Evolutionary conservation across 116 monocot genomes (phyloP), one percentile per base, ranked within the genome.

Genomic region (Thalassia testudinum): DNA sequence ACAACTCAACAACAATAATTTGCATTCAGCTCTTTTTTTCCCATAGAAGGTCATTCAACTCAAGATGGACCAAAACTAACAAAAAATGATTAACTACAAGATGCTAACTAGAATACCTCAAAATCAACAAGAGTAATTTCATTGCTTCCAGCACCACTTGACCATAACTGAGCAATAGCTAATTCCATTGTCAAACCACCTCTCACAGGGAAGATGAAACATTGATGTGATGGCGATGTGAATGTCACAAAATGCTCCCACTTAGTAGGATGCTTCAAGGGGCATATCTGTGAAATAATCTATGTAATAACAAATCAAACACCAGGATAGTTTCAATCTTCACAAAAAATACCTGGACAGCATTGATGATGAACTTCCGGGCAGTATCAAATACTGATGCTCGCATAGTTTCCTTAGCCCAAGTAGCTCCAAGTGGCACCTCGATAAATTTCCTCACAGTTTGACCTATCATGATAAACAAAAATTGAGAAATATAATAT

Each of bases 81-180:
- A n/a, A n/a, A n/a, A n/a, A n/a, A n/a, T n/a, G n/a, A n/a, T n/a
- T n/a, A n/a, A n/a, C n/a, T n/a, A n/a, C n/a, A n/a, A n/a, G n/a
- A n/a, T n/a, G n/a, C n/a, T n/a, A n/a, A n/a, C 3, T 34, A 10
- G 30, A 16, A 2, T 65, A 87, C 93, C 93, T 93, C 84, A 76
- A 87, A 87, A 58, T 87, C 84, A 62, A 87, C 73, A 24, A 43
- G 45, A 28, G 87, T 76, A 14, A 73, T 18, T 76, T 87, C 93
- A 63, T 87, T 52, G 55, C 93, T 93, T 50, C 87, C 93, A 62
- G 87, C 69, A 21, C 87, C 93, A 65, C 93, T 93, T 27, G 87
- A 84, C 93, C 93, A 93, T 49, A 87, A 87, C 61, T 93, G 87
- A 56, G 93, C 75, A 26, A 93, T 62, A 47, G 76, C 67, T 62